Evolutionary conservation across 2,329 filamentous ascomycete genomes (phyloP), one percentile per base, ranked within the genome.

Genomic region (Chaetomium sp.): DNA sequence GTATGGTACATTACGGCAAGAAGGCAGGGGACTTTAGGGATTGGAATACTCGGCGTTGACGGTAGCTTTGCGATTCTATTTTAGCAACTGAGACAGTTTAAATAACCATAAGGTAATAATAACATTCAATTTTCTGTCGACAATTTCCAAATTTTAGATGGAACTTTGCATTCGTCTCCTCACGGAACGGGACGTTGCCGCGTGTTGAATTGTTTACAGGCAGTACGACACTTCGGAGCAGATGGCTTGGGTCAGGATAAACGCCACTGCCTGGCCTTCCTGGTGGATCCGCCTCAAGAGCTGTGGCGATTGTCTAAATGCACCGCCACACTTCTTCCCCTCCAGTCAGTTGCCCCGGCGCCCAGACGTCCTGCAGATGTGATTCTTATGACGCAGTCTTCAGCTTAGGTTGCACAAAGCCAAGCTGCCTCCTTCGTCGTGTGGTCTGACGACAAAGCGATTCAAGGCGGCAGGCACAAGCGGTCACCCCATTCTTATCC

Each of bases 301-400:
- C 4, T 56, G 53, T 63, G 52, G 61, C 58, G 32, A 62, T 59
- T 62, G 55, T 59, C 34, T 46, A 11, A 7, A 1, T 38, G 63
- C 65, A 66, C 64, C 55, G 64, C 65, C 66, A 65, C 61, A 64
- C 40, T 9, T 1, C 40, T 45, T 33, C 57, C 60, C 59, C 62
- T 59, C 62, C 61, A 59, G 45, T 50, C 47, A 41, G 42, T 62
- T 53, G 43, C 38, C 60, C 59, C 41, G 53, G 46, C 56, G 55
- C 56, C 56, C 59, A 55, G 32, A 12, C 12, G 10, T 27, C 19
- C 19, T 27, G 19, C 19, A 27, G 19, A 35, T 12, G 10, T 35
- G 38, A 12, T 62, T 66, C 60, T 66, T 66, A 67, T 67, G 67
- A 67, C 67, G 66, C 66, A 68, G 61, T 57, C 40, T 63, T 57